Percentiles rank a stretch among this genome's conserved stretches.
Evolutionary conservation across 352 stramenopile genomes (phyloP).

Genomic region (Thalassiosira hispida): DNA sequence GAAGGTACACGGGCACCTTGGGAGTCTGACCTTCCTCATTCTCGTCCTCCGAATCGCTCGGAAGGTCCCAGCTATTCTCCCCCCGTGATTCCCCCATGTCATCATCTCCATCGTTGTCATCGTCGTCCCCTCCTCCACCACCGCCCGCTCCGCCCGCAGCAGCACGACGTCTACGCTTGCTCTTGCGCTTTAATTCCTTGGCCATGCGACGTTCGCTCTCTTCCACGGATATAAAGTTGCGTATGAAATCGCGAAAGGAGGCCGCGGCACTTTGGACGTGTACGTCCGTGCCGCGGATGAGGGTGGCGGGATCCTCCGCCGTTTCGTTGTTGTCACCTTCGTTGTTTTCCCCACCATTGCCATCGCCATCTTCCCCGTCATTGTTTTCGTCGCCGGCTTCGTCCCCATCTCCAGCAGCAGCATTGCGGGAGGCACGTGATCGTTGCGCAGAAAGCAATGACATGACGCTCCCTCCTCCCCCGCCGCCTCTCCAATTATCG

Average conservation of each 20-base stretch:
- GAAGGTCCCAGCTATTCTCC: slow-evolving; percentile 28
- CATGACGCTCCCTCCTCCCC: slow-evolving; percentile 4
- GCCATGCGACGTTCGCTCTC: slow-evolving; percentile 24
- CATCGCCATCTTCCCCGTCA: slow-evolving; percentile 20
- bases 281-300: slow-evolving; percentile 73
- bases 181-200: slow-evolving; percentile 7
- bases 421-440: slow-evolving; percentile 2
- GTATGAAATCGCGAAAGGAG: slow-evolving; percentile 74
- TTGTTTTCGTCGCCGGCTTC: slow-evolving; percentile 2
- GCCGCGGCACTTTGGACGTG: slow-evolving; percentile 61
- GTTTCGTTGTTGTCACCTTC: slow-evolving; percentile 9
- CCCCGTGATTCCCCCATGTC: neutral
- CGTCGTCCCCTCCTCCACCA: slow-evolving; percentile 12
- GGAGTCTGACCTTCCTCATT: slow-evolving; percentile 37
- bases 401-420: slow-evolving; percentile 1
- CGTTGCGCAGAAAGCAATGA: slow-evolving; percentile 6
- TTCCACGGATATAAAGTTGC: slow-evolving; percentile 61
- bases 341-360: slow-evolving; percentile 5
- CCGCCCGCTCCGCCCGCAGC: slow-evolving; percentile 1
- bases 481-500: neutral
- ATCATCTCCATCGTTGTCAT: slow-evolving; percentile 12
- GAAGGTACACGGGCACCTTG: slow-evolving; percentile 47
- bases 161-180: slow-evolving; percentile 3
- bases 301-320: slow-evolving; percentile 31
- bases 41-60: slow-evolving; percentile 41